A percentile compares a stretch with the other conserved stretches of the same genome.
phyloP scores from a whole-genome alignment of 169 alveolate species.

The Plasmodium fragile region DNA sequence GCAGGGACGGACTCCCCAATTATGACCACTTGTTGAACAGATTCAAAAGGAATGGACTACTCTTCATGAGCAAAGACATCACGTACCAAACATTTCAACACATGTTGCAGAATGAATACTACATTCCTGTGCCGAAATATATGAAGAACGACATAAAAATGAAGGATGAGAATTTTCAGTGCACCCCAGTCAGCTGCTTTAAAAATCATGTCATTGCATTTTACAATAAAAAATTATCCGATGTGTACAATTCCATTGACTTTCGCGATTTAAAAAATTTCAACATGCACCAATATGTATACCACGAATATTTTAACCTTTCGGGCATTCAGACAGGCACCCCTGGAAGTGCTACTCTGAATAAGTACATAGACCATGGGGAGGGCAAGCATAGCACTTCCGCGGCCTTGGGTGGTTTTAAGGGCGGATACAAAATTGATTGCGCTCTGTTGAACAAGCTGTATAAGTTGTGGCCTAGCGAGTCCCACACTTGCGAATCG shows the following conservation, averaged over 20 bases:
- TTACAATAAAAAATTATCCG: constrained; percentile 63
- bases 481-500: background rate
- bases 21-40: background rate
- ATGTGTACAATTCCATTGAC: constrained; percentile 21
- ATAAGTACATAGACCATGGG: constrained; percentile 10
- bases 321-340: background rate
- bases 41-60: constrained; percentile 33
- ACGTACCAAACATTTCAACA: constrained; percentile 42
- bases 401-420: constrained; percentile 22
- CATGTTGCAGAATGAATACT: constrained; percentile 61
- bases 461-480: constrained; percentile 32
- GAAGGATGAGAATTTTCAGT: constrained; percentile 35
- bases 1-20: background rate
- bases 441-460: constrained; percentile 24
- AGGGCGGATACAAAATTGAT: constrained; percentile 50
- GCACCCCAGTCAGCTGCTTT: constrained; percentile 38
- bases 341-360: background rate
- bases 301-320: constrained; percentile 46
- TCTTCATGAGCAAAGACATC: constrained; percentile 56
- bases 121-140: constrained; percentile 74
- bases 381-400: background rate
- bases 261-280: constrained; percentile 53
- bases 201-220: constrained; percentile 60
- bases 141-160: constrained; percentile 70
- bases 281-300: constrained; percentile 55